These are phyloP conservation scores for Conringia planisiliqua DNA, from an alignment of 345 rosid genomes.

Conservation along the genomic window DNA sequence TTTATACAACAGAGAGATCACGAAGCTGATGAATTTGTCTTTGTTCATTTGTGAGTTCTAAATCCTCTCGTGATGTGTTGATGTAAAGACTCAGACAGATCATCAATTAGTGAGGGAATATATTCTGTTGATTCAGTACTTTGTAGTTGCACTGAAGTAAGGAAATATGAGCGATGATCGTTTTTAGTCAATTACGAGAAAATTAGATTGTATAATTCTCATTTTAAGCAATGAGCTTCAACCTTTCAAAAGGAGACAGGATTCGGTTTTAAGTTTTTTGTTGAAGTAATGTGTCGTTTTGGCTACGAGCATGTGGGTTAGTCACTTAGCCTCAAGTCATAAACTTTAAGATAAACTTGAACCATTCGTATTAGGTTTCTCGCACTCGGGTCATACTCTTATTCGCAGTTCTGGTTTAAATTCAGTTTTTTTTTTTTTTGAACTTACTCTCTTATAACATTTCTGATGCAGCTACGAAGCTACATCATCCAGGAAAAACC, in stretches of 20 bases:
- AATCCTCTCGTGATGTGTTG: not conserved
- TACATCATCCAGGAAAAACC: conserved; percentile 72
- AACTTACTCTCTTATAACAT: not conserved
- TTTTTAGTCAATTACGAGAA: not conserved
- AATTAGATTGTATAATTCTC: not conserved
- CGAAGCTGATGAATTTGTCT: conserved; percentile 1
- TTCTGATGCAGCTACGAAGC: conserved; percentile 69
- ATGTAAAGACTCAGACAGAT: not conserved
- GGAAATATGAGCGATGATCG: not conserved
- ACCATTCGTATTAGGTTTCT: not conserved
- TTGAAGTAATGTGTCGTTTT: not conserved
- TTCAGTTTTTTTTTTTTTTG: not conserved
- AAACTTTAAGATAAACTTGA: not conserved
- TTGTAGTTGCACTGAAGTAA: not conserved
- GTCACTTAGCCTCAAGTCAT: not conserved
- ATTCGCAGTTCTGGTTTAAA: not conserved
- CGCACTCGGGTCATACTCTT: not conserved
- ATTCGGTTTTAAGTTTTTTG: not conserved
- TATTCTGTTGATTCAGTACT: not conserved
- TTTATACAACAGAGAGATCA: no score
- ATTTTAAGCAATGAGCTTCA: not conserved
- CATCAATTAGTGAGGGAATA: not conserved
- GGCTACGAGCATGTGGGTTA: not conserved
- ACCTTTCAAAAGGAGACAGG: not conserved
- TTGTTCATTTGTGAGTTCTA: not conserved